Evolutionary conservation across 257 asterid genomes (phyloP).

Genomic region (Solanum commersonii): DNA sequence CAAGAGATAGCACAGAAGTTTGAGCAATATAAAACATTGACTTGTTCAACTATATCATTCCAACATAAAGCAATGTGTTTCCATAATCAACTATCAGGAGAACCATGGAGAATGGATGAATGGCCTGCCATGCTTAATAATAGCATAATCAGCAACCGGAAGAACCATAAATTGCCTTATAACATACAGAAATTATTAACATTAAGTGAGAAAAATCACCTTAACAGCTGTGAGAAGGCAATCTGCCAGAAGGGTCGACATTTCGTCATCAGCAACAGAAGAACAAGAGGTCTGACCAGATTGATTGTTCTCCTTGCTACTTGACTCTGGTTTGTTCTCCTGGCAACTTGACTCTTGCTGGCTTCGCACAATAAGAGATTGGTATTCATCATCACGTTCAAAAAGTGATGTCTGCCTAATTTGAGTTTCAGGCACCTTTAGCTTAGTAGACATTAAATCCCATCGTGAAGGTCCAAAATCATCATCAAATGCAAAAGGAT

Average conservation of each 20-base stretch:
- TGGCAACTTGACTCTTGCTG: slow-evolving; percentile 37
- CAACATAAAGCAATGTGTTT: not conserved
- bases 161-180: not conserved
- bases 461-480: slow-evolving; percentile 65
- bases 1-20: not conserved
- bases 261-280: slow-evolving; percentile 26
- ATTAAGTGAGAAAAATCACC: slow-evolving; percentile 22
- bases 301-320: slow-evolving; percentile 13
- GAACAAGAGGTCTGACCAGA: slow-evolving; percentile 45
- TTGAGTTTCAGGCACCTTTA: slow-evolving; percentile 17
- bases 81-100: not conserved
- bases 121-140: not conserved
- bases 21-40: not conserved
- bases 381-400: slow-evolving; percentile 15
- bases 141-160: not conserved
- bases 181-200: not conserved
- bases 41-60: not conserved
- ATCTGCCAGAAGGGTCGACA: slow-evolving; percentile 50
- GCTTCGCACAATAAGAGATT: slow-evolving; percentile 14
- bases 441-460: slow-evolving; percentile 58
- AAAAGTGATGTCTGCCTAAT: slow-evolving; percentile 14
- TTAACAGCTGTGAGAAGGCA: slow-evolving; percentile 71
- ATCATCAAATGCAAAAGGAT: slow-evolving; percentile 76
- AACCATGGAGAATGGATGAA: not conserved
- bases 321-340: slow-evolving; percentile 21